Base-by-base conservation (phyloP, 2,329 filamentous ascomycete genomes). In the Rhynchosporium agropyri region DNA sequence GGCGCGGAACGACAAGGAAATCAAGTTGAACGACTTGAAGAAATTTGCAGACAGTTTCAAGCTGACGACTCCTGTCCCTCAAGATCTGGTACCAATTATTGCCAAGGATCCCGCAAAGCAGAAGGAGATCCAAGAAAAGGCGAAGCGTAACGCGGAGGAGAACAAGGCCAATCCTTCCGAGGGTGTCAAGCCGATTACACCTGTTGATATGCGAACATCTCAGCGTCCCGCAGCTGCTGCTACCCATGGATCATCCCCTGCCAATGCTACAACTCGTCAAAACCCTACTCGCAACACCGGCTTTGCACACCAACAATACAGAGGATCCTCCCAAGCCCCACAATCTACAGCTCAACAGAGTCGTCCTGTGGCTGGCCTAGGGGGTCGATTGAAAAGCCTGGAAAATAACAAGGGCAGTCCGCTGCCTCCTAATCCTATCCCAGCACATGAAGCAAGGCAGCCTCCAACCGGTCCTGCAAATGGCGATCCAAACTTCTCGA, bases 81-180 rank as follows among this genome's bases (percentile, higher is more conserved):
- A 85, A 58, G 95, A 99, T 76, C 79, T 99, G 42, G 92, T 99
- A 33, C 89, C 91, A 1, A 99, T 99, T 69, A 89, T 99, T 65
- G 94, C 95, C 63, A 99, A 98, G 75, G 95, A 99, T 74, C 92
- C 92, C n/a, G 84, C 81, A 51, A 99, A 97, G 79, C 95, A 98
- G 77, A 88, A 92, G 72, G 87, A 93, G 73, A 98, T 99, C 67
- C 89, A 97, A 72, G 89, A 92, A 70, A 96, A 93, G 76, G 92
- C 92, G 1, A 86, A 91, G 65, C 85, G 87, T 72, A 89, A 94
- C 68, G 88, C 87, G 2, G 87, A 91, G 66, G 84, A 87, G 66
- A 79, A 71, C 75, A 86, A 78, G 73, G 74, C 76, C 12, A 74
- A 78, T 28, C 73, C 78, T 61, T 73, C 75, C 5, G 77, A 81